phyloP scores from a whole-genome alignment of 2,329 filamentous ascomycete genomes.

The Phaeosphaeria sp. region DNA sequence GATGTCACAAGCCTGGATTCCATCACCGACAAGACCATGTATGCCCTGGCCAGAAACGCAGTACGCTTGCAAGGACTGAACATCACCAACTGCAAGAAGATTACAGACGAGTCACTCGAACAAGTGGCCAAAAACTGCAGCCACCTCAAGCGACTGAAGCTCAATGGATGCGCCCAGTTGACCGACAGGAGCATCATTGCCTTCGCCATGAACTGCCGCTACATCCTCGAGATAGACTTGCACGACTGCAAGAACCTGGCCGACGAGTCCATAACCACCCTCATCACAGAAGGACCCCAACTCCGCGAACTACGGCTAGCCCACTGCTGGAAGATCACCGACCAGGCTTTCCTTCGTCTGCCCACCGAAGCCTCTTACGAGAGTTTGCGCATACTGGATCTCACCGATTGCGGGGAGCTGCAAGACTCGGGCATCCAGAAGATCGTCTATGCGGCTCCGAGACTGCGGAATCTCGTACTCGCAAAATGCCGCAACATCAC shows the following conservation, averaged over 20 bases:
- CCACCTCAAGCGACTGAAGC: slow-evolving; percentile 90
- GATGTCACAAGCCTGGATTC: slow-evolving; percentile 84
- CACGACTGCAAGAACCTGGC: slow-evolving; percentile 83
- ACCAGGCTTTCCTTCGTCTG: slow-evolving; percentile 84
- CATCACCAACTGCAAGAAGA: slow-evolving; percentile 81
- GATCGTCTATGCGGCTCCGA: slow-evolving; percentile 85
- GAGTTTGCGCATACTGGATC: slow-evolving; percentile 87
- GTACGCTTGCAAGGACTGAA: slow-evolving; percentile 88
- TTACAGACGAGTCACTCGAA: slow-evolving; percentile 86
- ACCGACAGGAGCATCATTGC: slow-evolving; percentile 82
- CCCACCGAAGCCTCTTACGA: slow-evolving; percentile 76
- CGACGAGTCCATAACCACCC: slow-evolving; percentile 80
- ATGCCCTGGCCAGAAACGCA: slow-evolving; percentile 80
- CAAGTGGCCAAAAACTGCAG: slow-evolving; percentile 80
- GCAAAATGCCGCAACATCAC: slow-evolving; percentile 95
- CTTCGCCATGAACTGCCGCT: slow-evolving; percentile 86
- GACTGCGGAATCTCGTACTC: slow-evolving; percentile 88
- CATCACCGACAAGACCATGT: slow-evolving; percentile 82
- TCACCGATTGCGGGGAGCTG: slow-evolving; percentile 85
- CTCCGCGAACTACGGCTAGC: slow-evolving; percentile 90
- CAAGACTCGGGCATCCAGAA: slow-evolving; percentile 87
- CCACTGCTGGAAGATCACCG: slow-evolving; percentile 83
- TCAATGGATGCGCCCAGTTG: slow-evolving; percentile 88
- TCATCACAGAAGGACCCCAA: slow-evolving; percentile 78
- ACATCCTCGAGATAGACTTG: slow-evolving; percentile 95